Conservation (phyloP, 2,329 filamentous ascomycete species). For the Stromatinia cepivora region DNA sequence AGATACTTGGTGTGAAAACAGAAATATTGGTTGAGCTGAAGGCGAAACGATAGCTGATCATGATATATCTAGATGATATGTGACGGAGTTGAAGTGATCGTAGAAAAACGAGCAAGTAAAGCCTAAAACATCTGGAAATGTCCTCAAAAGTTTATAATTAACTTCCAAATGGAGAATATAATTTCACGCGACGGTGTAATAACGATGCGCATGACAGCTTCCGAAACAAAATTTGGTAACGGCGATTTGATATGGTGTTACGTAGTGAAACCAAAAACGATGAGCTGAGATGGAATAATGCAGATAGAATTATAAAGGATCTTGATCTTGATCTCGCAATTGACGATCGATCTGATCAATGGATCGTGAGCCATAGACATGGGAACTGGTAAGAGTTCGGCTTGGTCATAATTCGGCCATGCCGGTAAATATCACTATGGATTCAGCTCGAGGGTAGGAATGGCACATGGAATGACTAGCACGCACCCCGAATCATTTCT, state of each 20-base stretch:
- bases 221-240: not conserved
- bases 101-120: not conserved
- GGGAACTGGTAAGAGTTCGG: not conserved
- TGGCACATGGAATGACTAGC: not conserved
- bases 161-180: not conserved
- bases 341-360: not conserved
- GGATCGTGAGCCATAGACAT: rapidly evolving
- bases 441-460: no score
- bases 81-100: not conserved
- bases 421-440: not conserved
- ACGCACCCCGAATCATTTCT: not conserved
- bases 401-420: not conserved
- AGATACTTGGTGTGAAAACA: no score
- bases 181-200: not conserved
- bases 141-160: not conserved
- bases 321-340: not conserved
- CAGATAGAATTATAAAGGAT: no score
- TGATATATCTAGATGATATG: not conserved
- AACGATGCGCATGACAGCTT: not conserved
- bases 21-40: not conserved
- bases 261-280: not conserved
- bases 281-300: not conserved
- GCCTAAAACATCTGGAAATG: not conserved
- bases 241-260: not conserved
- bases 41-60: not conserved